Base-by-base conservation (phyloP, 2,329 filamentous ascomycete genomes). In the Aureobasidium pullulans region DNA sequence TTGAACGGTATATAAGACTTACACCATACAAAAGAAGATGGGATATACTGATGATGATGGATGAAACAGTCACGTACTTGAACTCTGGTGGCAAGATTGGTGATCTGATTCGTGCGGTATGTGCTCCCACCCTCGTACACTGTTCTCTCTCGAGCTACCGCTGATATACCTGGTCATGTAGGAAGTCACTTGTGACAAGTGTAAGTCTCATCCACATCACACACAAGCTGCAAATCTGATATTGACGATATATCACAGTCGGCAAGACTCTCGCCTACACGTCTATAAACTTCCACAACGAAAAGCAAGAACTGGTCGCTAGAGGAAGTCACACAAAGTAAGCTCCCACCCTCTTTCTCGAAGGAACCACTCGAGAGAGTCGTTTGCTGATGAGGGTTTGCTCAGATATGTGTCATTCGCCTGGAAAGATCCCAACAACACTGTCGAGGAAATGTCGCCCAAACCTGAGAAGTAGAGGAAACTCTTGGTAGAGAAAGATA, bases 311-410 rank as follows among this genome's bases (percentile, higher is more conserved):
- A 53, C 62, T 86, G 8, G 80, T 87, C 57, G 84, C 84, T 2
- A 75, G 84, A 61, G 84, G 84, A 3, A 87, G 84, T 65, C 84
- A 88, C 70, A 87, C 84, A 2, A 88, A 88, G 77, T 84, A 68
- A 67, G 67, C 66, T n/a, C 19, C 48, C n/a, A 5, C 3, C 4
- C 44, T 23, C 15, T 6, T 32, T 10, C 44, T 9, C 28, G 9
- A 9, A 13, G 2, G 10, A 6, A 40, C 15, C 5, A 9, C 2
- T 13, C 37, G 15, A 40, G 15, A n/a, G 9, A 6, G 5, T 6
- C 11, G 11, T n/a, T 34, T 28, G 40, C 40, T 44, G 11, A 19
- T 19, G 2, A 19, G 19, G 19, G 2, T 19, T 2, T 19, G 19
- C 2, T 1, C 19, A 46, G 79, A 64, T 85, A 82, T 64, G 76